Conservation (phyloP, 73 alveolate species). For the Paramecium sexaurelia region DNA sequence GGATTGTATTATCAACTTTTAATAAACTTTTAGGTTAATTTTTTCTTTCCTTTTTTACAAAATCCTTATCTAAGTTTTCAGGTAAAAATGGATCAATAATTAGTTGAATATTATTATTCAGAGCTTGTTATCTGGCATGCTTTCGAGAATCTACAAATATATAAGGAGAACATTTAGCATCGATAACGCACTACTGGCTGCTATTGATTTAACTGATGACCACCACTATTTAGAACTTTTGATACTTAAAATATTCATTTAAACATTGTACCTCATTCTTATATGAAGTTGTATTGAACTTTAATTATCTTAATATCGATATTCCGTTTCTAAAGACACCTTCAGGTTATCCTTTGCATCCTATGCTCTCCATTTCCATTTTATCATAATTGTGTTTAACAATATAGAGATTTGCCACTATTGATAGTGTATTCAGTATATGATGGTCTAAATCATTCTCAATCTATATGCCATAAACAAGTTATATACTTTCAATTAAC, state of each 20-base stretch:
- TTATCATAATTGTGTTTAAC: conserved; percentile 10
- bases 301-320: conserved; percentile 71
- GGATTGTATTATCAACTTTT: conserved; percentile 50
- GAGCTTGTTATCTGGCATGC: conserved; percentile 65
- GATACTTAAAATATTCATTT: background rate
- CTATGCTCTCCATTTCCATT: conserved; percentile 58
- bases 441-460: background rate
- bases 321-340: conserved; percentile 56
- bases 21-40: conserved; percentile 27
- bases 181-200: conserved; percentile 49
- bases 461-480: background rate
- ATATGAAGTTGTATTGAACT: conserved; percentile 73
- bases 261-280: conserved; percentile 72
- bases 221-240: conserved; percentile 58
- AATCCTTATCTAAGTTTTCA: conserved; percentile 56
- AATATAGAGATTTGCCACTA: background rate
- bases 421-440: background rate
- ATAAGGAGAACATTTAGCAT: conserved; percentile 72
- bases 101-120: conserved; percentile 25
- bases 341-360: conserved; percentile 68
- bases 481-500: conserved; percentile 68
- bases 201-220: conserved; percentile 30
- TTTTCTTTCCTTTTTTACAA: conserved; percentile 57
- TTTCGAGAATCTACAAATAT: conserved; percentile 75
- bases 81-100: conserved; percentile 71